Evolutionary conservation across 768 basidiomycete genomes (phyloP).

Genomic region (Tulasnella sp.): DNA sequence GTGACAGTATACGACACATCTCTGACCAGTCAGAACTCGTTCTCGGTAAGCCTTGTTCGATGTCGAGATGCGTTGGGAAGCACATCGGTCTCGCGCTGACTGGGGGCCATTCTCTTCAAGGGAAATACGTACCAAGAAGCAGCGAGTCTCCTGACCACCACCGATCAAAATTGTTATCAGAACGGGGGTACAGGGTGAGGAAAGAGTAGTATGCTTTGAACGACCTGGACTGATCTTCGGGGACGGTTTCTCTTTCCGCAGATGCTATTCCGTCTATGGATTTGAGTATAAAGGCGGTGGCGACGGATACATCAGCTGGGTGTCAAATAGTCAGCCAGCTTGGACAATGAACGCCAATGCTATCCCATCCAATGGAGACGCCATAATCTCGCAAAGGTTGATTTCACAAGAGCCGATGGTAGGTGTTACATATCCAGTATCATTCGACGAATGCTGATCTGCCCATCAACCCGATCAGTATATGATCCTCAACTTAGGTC

Average conservation of each 20-base stretch:
- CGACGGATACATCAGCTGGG: slow-evolving; percentile 73
- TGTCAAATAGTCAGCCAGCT: slow-evolving; percentile 43
- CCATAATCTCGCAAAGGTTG: slow-evolving; percentile 54
- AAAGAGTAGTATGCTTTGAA: slow-evolving; percentile 25
- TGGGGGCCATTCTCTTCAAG: slow-evolving; percentile 38
- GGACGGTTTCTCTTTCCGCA: neutral
- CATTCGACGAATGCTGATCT: neutral
- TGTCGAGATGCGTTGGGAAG: slow-evolving; percentile 40
- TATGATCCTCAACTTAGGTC: slow-evolving; percentile 71
- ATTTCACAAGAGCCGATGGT: slow-evolving; percentile 81
- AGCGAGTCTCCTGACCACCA: slow-evolving; percentile 18
- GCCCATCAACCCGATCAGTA: slow-evolving; percentile 27
- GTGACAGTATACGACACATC: slow-evolving; percentile 28
- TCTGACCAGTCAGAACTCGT: neutral
- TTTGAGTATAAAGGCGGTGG: slow-evolving; percentile 77
- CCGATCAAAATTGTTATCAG: slow-evolving; percentile 19
- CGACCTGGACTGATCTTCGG: slow-evolving; percentile 57
- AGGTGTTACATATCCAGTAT: slow-evolving; percentile 16
- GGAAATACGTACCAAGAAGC: slow-evolving; percentile 50
- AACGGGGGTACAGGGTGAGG: slow-evolving; percentile 16
- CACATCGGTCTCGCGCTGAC: slow-evolving; percentile 42
- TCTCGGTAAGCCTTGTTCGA: neutral
- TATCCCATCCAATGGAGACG: slow-evolving; percentile 45
- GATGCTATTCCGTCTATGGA: slow-evolving; percentile 51
- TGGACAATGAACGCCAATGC: slow-evolving; percentile 66